Percentiles rank a stretch among this genome's conserved stretches.
These are phyloP conservation scores for Blepharisma stoltei DNA, from an alignment of 73 alveolate genomes.

Conservation along the genomic window DNA sequence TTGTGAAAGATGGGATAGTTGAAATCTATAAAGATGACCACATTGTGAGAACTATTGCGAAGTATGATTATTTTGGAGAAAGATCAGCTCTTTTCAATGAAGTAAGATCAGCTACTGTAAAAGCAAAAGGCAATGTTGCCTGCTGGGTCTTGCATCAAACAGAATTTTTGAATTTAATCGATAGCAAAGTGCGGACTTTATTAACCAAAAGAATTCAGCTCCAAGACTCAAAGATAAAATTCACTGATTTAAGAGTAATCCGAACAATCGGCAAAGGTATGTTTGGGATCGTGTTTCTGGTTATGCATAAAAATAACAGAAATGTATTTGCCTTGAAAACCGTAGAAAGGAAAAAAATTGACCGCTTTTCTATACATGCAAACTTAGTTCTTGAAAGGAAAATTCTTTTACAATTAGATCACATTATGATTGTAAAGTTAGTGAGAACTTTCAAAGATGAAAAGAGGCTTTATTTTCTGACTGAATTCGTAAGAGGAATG, in stretches of 20 bases:
- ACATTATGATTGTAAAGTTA: constrained; percentile 49
- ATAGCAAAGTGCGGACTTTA: constrained; percentile 41
- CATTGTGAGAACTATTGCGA: constrained; percentile 39
- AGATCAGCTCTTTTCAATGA: constrained; percentile 43
- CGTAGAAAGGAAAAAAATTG: constrained; percentile 39
- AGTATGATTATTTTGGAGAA: constrained; percentile 65
- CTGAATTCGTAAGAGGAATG: constrained; percentile 52
- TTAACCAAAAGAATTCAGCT: constrained; percentile 31
- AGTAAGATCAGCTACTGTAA: constrained; percentile 63
- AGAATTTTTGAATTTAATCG: constrained; percentile 50
- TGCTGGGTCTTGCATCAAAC: constrained; percentile 42
- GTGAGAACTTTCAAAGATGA: constrained; percentile 47
- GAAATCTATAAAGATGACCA: constrained; percentile 39
- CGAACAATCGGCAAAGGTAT: constrained; percentile 49
- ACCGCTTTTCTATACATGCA: constrained; percentile 35
- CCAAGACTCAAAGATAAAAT: constrained; percentile 31
- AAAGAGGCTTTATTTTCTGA: constrained; percentile 43
- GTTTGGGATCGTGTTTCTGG: constrained; percentile 59
- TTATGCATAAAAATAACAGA: constrained; percentile 39
- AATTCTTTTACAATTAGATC: constrained; percentile 43
- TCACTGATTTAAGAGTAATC: constrained; percentile 35
- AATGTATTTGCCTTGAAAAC: constrained; percentile 47
- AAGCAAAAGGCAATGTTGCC: constrained; percentile 51
- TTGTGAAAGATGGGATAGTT: constrained; percentile 53
- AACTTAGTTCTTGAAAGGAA: constrained; percentile 40